Conservation (phyloP, 2,329 filamentous ascomycete genomes). For the Fusarium scirpi region DNA sequence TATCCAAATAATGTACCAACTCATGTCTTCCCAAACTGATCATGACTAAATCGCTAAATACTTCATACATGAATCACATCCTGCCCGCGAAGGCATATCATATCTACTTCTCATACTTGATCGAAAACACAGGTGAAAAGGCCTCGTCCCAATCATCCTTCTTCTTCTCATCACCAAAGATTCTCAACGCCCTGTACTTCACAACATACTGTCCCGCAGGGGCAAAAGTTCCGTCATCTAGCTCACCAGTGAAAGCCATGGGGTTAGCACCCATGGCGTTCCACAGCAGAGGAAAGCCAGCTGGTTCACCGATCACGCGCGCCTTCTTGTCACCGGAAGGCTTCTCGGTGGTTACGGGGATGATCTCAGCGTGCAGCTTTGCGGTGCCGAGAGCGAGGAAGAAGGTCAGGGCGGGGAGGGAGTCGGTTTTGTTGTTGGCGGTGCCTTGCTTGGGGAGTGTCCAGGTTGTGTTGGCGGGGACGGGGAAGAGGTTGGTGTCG, state of each 20-base stretch:
- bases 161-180: constrained; percentile 62
- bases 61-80: constrained; percentile 17
- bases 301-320: constrained; percentile 58
- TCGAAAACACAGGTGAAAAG: constrained; percentile 58
- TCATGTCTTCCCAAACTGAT: neutral
- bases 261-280: constrained; percentile 43
- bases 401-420: constrained; percentile 56
- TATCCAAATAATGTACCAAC: neutral
- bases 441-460: constrained; percentile 57
- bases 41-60: neutral
- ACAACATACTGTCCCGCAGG: constrained; percentile 64
- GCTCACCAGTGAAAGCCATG: constrained; percentile 59
- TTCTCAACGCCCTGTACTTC: constrained; percentile 60
- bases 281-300: constrained; percentile 56
- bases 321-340: constrained; percentile 47
- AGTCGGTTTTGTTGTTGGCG: constrained; percentile 42
- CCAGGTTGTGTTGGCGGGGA: constrained; percentile 55
- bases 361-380: constrained; percentile 58
- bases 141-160: constrained; percentile 60
- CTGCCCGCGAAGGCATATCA: neutral
- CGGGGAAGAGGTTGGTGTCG: constrained; percentile 46
- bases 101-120: constrained; percentile 54
- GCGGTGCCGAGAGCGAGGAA: constrained; percentile 60
- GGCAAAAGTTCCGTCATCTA: constrained; percentile 61
- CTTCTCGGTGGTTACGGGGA: constrained; percentile 50